Base-by-base conservation (phyloP, 768 basidiomycete species). In the Antrodiella citrinella region DNA sequence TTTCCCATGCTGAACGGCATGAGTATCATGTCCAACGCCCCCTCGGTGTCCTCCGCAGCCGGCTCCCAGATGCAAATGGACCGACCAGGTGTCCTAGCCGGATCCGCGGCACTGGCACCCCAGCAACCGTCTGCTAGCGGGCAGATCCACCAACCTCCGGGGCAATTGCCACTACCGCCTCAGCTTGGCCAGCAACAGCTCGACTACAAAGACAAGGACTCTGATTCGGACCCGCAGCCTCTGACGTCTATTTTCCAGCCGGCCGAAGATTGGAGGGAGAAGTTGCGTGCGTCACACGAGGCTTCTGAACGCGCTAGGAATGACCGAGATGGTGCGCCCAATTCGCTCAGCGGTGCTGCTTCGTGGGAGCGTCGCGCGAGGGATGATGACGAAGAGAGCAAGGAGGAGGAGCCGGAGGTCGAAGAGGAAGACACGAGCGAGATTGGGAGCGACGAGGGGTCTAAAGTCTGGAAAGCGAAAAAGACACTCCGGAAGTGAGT, bases 401-500 rank as follows among this genome's bases (percentile, higher is more conserved):
- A 82, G 59, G 86, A 91, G 19, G 84, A 88, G 21, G 83, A 87
- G 23, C 76, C 80, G 26, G 72, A 79, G 47, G 81, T 83, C 26
- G 78, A 82, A 7, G 81, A 86, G 46, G 82, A 86, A 35, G 71
- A 75, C 25, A 75, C 75, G 12, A 59, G 62, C 50, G 74, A 81
- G n/a, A 74, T 80, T 21, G 74, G 80, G 26, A 85, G 86, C 35
- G 78, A 80, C 13, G 84, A 87, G 59, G 76, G 77, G 38, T 72
- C 73, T 46, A 87, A 90, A 65, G 69, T 82, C 39, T 96, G 93
- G 93, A 86, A 83, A 66, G 75, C 86, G 24, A 89, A 86, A 67
- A 76, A 87, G 67, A 93, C 87, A 41, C 69, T 98, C 60, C 77
- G 91, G 73, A 92, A 91, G 88, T 94, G 62, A 69, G 91, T 76